Evolutionary conservation across 106 monocot species (phyloP).

Genomic region (Dendrobium officinale): DNA sequence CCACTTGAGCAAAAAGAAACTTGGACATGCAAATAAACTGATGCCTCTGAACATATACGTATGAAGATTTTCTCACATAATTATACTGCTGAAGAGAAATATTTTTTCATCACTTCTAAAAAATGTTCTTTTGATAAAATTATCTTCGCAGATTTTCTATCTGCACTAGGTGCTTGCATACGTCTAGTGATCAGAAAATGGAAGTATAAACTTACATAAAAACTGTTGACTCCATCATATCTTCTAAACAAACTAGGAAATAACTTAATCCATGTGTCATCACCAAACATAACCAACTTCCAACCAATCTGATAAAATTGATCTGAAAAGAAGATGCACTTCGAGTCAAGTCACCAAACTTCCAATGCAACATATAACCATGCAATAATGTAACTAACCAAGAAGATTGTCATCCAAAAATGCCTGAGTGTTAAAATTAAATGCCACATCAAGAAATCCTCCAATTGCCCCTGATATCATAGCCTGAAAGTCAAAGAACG

Average conservation of each 20-base stretch:
- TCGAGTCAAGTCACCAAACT: not conserved
- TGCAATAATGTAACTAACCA: slow-evolving; percentile 40
- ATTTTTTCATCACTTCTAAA: no score
- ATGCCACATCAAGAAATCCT: slow-evolving; percentile 86
- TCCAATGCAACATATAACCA: not conserved
- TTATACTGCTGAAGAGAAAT: no score
- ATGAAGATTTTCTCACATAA: no score
- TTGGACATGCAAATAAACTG: no score
- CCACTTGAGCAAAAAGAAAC: no score
- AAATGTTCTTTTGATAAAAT: no score
- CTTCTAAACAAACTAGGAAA: slow-evolving; percentile 87
- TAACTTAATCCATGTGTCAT: slow-evolving; percentile 96
- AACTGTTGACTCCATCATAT: slow-evolving; percentile 96
- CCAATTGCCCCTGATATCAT: slow-evolving; percentile 96
- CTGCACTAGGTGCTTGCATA: no score
- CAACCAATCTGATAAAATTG: slow-evolving; percentile 78
- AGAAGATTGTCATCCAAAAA: slow-evolving; percentile 89
- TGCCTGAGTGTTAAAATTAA: slow-evolving; percentile 92
- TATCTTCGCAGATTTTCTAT: no score
- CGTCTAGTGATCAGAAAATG: not conserved
- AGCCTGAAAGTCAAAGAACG: slow-evolving; percentile 42
- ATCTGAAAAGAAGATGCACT: slow-evolving; percentile 40
- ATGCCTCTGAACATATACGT: no score
- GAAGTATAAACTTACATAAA: slow-evolving; percentile 65
- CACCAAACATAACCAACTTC: slow-evolving; percentile 90